Evolutionary conservation across 2,329 filamentous ascomycete genomes (phyloP).

Genomic region (Hypoxylon sp.): DNA sequence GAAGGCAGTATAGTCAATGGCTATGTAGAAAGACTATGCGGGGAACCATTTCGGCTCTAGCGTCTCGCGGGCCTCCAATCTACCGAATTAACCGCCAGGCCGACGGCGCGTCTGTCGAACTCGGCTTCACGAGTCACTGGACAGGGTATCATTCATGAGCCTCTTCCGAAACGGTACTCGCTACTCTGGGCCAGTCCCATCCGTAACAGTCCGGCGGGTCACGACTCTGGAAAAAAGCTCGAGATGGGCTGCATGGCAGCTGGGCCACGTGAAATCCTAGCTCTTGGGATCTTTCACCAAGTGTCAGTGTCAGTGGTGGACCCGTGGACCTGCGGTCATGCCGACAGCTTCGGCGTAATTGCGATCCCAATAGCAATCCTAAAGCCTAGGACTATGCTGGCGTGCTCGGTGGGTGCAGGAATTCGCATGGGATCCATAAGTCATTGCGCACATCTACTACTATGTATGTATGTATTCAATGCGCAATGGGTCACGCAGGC

Average conservation of each 20-base stretch:
- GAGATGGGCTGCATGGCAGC: slow-evolving; percentile 27
- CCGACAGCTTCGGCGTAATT: slow-evolving; percentile 24
- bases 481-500: slow-evolving; percentile 29
- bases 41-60: slow-evolving; percentile 25
- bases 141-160: neutral
- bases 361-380: neutral
- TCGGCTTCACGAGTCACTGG: slow-evolving; percentile 32
- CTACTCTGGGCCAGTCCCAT: slow-evolving; percentile 9
- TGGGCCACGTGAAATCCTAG: slow-evolving; percentile 32
- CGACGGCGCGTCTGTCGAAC: slow-evolving; percentile 21
- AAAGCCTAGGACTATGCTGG: neutral
- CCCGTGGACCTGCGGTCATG: slow-evolving; percentile 35
- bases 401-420: neutral
- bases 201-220: slow-evolving; percentile 20
- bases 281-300: slow-evolving; percentile 9
- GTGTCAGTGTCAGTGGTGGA: slow-evolving; percentile 11
- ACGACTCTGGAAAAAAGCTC: slow-evolving; percentile 14
- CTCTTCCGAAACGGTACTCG: slow-evolving; percentile 11
- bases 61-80: slow-evolving; percentile 19
- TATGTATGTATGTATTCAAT: neutral
- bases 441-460: slow-evolving; percentile 17
- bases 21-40: slow-evolving; percentile 23
- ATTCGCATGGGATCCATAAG: slow-evolving; percentile 7
- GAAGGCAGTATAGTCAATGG: neutral
- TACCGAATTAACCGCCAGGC: slow-evolving; percentile 40